Percentiles rank a stretch among this genome's conserved stretches.
These are phyloP conservation scores for Pleurotus platypus DNA, from an alignment of 768 basidiomycete genomes.

Conservation along the genomic window DNA sequence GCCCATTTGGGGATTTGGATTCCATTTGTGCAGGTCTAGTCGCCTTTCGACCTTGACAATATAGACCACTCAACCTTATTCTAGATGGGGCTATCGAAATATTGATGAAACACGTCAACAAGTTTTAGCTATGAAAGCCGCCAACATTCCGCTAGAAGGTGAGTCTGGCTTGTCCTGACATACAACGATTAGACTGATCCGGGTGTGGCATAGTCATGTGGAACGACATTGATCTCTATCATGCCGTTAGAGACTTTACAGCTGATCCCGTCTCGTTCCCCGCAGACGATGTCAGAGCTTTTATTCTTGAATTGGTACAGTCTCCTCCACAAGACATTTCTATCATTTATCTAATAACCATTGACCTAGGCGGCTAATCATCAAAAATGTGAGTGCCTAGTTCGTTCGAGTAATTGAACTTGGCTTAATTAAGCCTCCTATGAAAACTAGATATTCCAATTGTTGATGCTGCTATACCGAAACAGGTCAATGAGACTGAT, in stretches of 20 bases:
- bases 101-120: constrained; percentile 52
- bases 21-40: constrained; percentile 53
- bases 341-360: background rate
- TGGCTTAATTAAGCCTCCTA: background rate
- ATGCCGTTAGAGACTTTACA: constrained; percentile 45
- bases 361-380: constrained; percentile 35
- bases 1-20: constrained; percentile 63
- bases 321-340: background rate
- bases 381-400: constrained; percentile 38
- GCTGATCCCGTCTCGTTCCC: constrained; percentile 64
- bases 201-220: constrained; percentile 51
- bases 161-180: constrained; percentile 8
- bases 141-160: constrained; percentile 78
- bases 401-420: background rate
- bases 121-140: constrained; percentile 55
- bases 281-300: constrained; percentile 43
- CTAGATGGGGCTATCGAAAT: constrained; percentile 39
- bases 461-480: constrained; percentile 59
- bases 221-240: constrained; percentile 77
- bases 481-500: constrained; percentile 57
- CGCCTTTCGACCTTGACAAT: constrained; percentile 16
- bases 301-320: constrained; percentile 56
- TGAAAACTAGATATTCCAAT: constrained; percentile 57
- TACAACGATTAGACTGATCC: no score
- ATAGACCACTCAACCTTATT: constrained; percentile 8